A percentile compares a stretch with the other conserved stretches of the same genome.
These are phyloP conservation scores for Nicotiana sylvestris DNA, from an alignment of 257 asterid species.

Conservation along the genomic window DNA sequence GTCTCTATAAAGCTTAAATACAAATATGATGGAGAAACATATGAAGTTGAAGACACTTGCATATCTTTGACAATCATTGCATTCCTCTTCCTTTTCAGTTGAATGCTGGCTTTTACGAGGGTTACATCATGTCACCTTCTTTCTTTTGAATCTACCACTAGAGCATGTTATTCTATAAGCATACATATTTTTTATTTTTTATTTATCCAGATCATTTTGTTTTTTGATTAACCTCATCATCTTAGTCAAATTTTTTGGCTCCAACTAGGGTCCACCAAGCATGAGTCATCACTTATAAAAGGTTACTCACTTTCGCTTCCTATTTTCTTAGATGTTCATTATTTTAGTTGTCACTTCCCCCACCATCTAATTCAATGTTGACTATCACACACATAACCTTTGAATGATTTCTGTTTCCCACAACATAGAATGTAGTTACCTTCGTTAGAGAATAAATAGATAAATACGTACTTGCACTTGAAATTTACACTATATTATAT, in stretches of 20 bases:
- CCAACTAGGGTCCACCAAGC: background rate
- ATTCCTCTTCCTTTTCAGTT: background rate
- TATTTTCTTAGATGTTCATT: background rate
- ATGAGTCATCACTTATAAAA: background rate
- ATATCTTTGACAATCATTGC: background rate
- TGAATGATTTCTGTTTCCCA: background rate
- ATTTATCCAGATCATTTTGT: background rate
- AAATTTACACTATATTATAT: background rate
- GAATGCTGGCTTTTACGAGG: slow-evolving; percentile 24
- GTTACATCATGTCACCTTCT: slow-evolving; percentile 11
- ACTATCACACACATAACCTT: background rate
- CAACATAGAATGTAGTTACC: background rate
- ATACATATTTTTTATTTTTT: background rate
- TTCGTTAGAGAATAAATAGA: background rate
- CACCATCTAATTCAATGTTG: background rate
- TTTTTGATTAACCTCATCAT: background rate
- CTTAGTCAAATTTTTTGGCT: background rate
- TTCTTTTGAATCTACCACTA: slow-evolving; percentile 12
- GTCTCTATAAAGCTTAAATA: background rate
- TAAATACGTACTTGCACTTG: background rate
- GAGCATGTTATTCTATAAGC: background rate
- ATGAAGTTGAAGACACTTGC: background rate
- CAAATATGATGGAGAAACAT: background rate
- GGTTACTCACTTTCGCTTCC: background rate
- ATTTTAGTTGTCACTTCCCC: background rate